Conservation (phyloP, 495 filamentous ascomycete genomes). For the Immersiella caudata region DNA sequence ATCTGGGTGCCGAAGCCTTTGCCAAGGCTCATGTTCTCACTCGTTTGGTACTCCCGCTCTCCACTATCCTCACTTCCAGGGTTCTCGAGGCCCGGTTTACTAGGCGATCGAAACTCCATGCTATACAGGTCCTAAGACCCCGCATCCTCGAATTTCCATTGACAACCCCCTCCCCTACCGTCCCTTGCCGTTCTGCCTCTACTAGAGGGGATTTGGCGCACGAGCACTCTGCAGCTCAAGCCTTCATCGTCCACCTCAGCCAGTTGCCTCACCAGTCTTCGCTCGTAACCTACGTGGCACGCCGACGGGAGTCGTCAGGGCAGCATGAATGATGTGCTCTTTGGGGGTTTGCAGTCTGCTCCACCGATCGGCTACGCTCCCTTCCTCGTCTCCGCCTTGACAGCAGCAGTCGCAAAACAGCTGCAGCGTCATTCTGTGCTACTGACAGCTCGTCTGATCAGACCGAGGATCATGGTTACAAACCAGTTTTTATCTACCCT, state of each 20-base stretch:
- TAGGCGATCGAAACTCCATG: neutral
- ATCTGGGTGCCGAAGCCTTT: neutral
- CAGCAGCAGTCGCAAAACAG: neutral
- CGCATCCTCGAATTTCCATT: neutral
- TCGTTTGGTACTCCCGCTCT: slow-evolving; percentile 1
- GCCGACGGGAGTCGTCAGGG: neutral
- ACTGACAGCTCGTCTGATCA: slow-evolving; percentile 10
- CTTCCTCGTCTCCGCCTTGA: slow-evolving; percentile 2
- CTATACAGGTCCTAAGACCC: neutral
- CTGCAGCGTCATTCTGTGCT: neutral
- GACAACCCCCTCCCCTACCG: neutral
- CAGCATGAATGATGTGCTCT: slow-evolving; percentile 8
- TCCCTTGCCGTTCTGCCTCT: neutral
- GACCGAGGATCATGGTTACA: slow-evolving; percentile 9
- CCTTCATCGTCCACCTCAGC: neutral
- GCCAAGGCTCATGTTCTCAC: neutral
- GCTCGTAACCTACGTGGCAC: neutral
- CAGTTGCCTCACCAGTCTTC: neutral
- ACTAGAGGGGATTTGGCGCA: neutral
- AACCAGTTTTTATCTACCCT: neutral
- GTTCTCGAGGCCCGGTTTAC: neutral
- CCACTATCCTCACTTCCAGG: neutral
- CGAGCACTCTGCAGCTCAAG: neutral
- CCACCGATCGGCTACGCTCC: neutral
- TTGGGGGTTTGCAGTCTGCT: neutral